Evolutionary conservation across 805 yeast species (phyloP), one percentile per base, ranked within the genome.

Genomic region (Ogataea ganodermae): DNA sequence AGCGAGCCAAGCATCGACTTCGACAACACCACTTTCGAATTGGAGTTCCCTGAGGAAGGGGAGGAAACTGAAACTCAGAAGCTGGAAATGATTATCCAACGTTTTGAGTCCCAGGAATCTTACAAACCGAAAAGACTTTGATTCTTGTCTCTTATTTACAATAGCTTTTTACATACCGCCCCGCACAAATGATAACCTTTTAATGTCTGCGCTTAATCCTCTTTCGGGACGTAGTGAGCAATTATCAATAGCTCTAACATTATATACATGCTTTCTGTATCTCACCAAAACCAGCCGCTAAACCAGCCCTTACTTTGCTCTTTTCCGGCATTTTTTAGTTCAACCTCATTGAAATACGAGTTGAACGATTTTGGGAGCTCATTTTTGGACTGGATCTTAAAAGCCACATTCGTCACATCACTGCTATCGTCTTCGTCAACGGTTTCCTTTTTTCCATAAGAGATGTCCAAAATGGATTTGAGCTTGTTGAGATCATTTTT

Each of bases 401-500:
- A 57, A 8, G 52, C 49, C 28, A 62, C 65, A 21, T 61, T 56
- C 6, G 62, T 49, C 16, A 52, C 44, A 16, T 59, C 56, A 30
- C 50, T 58, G 8, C 56, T 60, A 16, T 58, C 61, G 16, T 56
- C 58, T 14, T 67, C 49, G 42, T 31, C 43, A 30, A 26, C 42
- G 41, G 40, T 44, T 44, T 6, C 59, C 7, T 27, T 44, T 16
- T 47, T 44, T 10, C 60, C 62, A 30, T 62, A 58, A 6, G 59
- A 48, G 5, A 60, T 54, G 28, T 59, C 90, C 42, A 86, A 67
- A 17, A 84, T 68, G 48, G 80, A 78, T 53, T 70, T 73, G 44
- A 86, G 68, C 50, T 74, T 78, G 20, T 66, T 49, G 3, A 83
- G 45, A 59, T 89, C 96, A 48, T 80, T 74, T 57, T 76, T 79